Base-by-base conservation (phyloP, 495 filamentous ascomycete species). In the Annulohypoxylon nitens region DNA sequence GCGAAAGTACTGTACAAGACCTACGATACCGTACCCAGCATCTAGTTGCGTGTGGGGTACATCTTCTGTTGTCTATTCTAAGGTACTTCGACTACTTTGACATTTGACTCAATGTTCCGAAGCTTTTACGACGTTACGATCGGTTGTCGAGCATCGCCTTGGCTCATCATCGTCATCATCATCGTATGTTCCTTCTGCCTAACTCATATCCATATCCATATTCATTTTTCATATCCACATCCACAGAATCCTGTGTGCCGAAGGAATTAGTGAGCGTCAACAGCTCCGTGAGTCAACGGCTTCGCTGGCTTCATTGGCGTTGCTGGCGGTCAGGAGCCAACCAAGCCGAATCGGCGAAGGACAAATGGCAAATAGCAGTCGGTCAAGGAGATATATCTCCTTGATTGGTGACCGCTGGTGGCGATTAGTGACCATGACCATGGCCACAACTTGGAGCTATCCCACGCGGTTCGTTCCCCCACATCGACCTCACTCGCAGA, bases 281-380 rank as follows among this genome's bases (percentile, higher is more conserved):
- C 16, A 10, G 64, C 45, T 47, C 34, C 25, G 51, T 51, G 41
- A 70, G 30, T 62, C 55, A 62, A 58, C 18, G 39, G 39, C 43
- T 61, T 16, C 57, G 60, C 57, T 61, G 30, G 30, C 30, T 30
- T 62, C 55, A 62, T 51, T 12, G 39, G 39, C 43, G 57, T 16
- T 51, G 60, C 57, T 61, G 69, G 72, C 66, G 75, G 75, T 77
- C 72, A 69, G 43, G 75, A 71, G 64, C 76, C 75, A 78, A 77
- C 70, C 43, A 26, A 53, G 53, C 53, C 54, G 60, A 53, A 23
- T 54, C 65, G 70, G 50, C 64, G 34, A 36, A 16, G 18, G 30
- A 71, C 61, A 57, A 74, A 71, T 66, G 61, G 64, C 61, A 57
- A 74, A 71, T 66, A 58, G 64, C 67, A 71, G 63, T 68, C 70